Evolutionary conservation across 2,329 filamentous ascomycete species (phyloP).

Genomic region (Pestalotiopsis sp.): DNA sequence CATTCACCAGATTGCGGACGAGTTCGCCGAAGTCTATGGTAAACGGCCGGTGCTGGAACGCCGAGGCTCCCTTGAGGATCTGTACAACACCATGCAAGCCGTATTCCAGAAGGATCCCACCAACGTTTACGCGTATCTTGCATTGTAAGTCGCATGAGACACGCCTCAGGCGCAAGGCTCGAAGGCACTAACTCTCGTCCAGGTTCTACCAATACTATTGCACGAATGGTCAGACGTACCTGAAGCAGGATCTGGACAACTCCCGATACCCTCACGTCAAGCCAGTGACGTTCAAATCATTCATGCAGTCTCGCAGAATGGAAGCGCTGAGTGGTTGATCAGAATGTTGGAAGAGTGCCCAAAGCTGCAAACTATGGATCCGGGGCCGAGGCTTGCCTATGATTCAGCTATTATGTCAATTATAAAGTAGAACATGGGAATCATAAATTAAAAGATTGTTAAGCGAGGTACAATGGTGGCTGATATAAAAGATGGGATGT

Average conservation of each 20-base stretch:
- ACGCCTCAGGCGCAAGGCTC: no score
- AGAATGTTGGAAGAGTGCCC: not conserved
- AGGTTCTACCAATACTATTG: conserved; percentile 20
- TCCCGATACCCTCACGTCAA: conserved; percentile 19
- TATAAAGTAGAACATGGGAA: no score
- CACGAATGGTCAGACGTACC: conserved; percentile 13
- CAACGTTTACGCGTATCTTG: not conserved
- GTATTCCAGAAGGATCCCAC: not conserved
- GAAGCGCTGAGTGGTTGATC: not conserved
- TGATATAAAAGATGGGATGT: no score
- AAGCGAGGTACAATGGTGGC: no score
- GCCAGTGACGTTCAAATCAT: conserved; percentile 8
- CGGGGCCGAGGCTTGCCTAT: no score
- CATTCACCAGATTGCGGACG: not conserved
- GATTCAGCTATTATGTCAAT: no score
- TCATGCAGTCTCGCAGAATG: not conserved
- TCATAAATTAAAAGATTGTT: no score
- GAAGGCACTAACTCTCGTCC: not conserved
- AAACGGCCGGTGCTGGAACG: not conserved
- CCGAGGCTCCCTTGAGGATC: not conserved
- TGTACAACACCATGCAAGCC: not conserved
- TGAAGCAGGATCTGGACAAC: conserved; percentile 18
- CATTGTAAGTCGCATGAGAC: not conserved
- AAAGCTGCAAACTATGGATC: not conserved
- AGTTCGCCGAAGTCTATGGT: not conserved